Conservation (phyloP, 2,329 filamentous ascomycete genomes). For the Diaporthe vaccinii region DNA sequence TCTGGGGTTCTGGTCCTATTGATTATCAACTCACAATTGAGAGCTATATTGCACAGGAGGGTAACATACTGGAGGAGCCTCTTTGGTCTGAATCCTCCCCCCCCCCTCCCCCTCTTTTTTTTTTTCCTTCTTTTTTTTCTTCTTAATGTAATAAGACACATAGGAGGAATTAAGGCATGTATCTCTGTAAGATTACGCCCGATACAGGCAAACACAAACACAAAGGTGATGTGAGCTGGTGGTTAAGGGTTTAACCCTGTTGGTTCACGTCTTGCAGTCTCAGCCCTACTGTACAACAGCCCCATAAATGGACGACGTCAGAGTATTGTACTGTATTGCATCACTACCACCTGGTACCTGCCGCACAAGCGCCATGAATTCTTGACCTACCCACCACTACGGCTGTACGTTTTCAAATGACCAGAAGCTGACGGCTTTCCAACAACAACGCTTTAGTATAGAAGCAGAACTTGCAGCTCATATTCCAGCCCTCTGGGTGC, state of each 20-base stretch:
- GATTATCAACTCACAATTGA: neutral
- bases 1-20: neutral
- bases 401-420: neutral
- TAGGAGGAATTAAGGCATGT: too few species aligned
- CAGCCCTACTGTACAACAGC: too few species aligned
- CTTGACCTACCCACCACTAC: neutral
- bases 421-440: neutral
- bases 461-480: too few species aligned
- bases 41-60: neutral
- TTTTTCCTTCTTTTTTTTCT: too few species aligned
- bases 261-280: neutral
- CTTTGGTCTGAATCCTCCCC: too few species aligned
- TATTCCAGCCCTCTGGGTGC: neutral
- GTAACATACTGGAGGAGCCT: neutral
- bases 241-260: neutral
- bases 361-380: too few species aligned
- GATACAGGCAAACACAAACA: too few species aligned
- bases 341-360: neutral
- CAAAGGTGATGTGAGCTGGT: too few species aligned
- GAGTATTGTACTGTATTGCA: neutral
- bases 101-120: too few species aligned
- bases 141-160: too few species aligned
- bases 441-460: neutral
- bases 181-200: too few species aligned
- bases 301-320: slow-evolving; percentile 16